Base-by-base conservation (phyloP, 441 rosid species). In the Rhodomyrtus psidioides region DNA sequence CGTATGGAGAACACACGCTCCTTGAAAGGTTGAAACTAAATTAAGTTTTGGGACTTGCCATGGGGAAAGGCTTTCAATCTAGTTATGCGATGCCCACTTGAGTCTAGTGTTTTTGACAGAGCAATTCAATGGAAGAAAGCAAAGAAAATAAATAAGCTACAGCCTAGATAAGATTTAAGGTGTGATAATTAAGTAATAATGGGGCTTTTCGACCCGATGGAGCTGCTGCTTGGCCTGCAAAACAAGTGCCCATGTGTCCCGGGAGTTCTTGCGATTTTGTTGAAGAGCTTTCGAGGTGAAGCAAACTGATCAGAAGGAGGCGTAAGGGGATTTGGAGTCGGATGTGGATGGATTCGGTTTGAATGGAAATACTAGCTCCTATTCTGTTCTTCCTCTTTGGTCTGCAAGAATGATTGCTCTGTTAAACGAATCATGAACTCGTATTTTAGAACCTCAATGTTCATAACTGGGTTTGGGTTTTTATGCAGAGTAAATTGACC, bases 161-260 rank as follows among this genome's bases (percentile, higher is more conserved):
- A 62, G 75, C 75, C 75, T 62, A 30, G 42, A 62, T 62, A 62
- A 62, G 24, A 62, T 62, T 30, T 62, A 62, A 62, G 44, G 27
- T 59, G 8, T 59, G 34, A 59, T n/a, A 10, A 27, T 59, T 14
- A 6, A 58, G 9, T 12, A n/a, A n/a, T 4, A n/a, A 30, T 8
- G 13, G 24, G 75, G 42, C 7, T 17, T 30, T 30, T 0, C 0
- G 24, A 17, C 39, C 17, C 2, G 75, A 62, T 62, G 24, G 75
- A 62, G 75, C 44, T 62, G 24, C 75, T 62, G 7, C 75, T 62
- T 30, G 75, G 44, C 75, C 75, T 62, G 75, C 1, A 23, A 62
- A 62, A 62, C 75, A 0, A 4, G 13, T 30, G 44, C 75, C 1
- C 7, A 0, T 2, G 44, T 30, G 24, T 4, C 13, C 6, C 1